Conservation (phyloP, 495 filamentous ascomycete species). For the Amorphotheca resinae region DNA sequence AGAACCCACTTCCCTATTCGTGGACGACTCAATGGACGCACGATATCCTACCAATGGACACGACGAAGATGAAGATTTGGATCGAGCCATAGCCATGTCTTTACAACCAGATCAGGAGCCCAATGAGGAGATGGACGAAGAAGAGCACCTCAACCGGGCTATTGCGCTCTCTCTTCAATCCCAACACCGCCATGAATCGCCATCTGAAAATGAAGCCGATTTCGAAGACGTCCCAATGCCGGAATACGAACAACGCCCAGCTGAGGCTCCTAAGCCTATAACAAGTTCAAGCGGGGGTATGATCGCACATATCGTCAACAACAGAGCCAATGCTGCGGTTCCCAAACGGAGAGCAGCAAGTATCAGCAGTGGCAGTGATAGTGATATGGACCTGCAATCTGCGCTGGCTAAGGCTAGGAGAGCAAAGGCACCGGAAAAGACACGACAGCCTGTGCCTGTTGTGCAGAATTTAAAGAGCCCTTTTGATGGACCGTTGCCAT, state of each 20-base stretch:
- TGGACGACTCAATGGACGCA: conserved; percentile 27
- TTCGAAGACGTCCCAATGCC: conserved; percentile 36
- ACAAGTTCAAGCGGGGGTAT: conserved; percentile 37
- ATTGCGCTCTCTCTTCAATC: conserved; percentile 22
- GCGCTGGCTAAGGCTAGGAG: conserved; percentile 39
- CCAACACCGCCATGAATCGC: conserved; percentile 15
- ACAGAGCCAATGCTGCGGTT: conserved; percentile 42
- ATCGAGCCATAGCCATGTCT: conserved; percentile 74
- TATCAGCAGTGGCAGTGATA: conserved; percentile 48
- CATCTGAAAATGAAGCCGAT: conserved; percentile 27
- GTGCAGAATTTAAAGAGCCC: conserved; percentile 32
- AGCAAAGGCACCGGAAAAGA: conserved; percentile 25
- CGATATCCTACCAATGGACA: conserved; percentile 24
- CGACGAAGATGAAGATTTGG: conserved; percentile 66
- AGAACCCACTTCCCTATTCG: conserved; percentile 49
- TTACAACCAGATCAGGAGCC: conserved; percentile 35
- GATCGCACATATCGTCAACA: conserved; percentile 52
- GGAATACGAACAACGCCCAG: conserved; percentile 42
- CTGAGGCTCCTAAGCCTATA: conserved; percentile 40
- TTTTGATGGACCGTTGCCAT: conserved; percentile 76
- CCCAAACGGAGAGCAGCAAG: conserved; percentile 27
- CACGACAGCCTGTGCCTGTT: conserved; percentile 18
- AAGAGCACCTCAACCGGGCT: conserved; percentile 24
- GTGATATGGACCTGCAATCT: conserved; percentile 49
- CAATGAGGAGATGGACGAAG: conserved; percentile 19